Conservation (phyloP, 768 basidiomycete species). For the Leucosporidium scottii region DNA sequence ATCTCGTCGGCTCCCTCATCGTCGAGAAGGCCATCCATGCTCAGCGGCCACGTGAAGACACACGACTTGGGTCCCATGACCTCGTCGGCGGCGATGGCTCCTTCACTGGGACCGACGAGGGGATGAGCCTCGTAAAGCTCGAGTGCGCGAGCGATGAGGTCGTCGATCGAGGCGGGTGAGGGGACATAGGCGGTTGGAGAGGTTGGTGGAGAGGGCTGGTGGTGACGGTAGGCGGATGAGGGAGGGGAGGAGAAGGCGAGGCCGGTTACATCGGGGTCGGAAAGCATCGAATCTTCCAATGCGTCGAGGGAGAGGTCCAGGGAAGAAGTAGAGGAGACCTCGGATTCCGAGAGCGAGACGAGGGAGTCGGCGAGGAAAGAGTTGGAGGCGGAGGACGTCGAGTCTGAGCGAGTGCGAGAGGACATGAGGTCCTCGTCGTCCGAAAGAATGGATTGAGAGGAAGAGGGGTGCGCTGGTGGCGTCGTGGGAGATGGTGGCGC, state of each 20-base stretch:
- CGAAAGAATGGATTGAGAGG: neutral
- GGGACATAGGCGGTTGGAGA: constrained; percentile 6
- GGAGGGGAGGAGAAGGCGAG: constrained; percentile 5
- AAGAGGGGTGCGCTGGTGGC: neutral
- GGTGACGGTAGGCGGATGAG: neutral
- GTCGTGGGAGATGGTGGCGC: neutral
- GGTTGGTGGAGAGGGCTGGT: constrained; percentile 28
- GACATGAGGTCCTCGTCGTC: constrained; percentile 16
- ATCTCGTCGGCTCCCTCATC: constrained; percentile 17
- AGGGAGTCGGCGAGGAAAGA: constrained; percentile 22
- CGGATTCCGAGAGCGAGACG: constrained; percentile 6
- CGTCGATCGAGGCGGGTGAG: constrained; percentile 37
- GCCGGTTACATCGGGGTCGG: constrained; percentile 21
- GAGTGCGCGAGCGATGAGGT: constrained; percentile 35
- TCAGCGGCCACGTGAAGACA: constrained; percentile 22
- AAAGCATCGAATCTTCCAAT: constrained; percentile 24
- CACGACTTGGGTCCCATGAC: constrained; percentile 29
- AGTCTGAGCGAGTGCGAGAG: neutral
- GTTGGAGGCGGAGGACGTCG: constrained; percentile 1
- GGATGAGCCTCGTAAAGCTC: constrained; percentile 11
- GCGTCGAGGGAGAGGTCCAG: constrained; percentile 5
- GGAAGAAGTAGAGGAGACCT: constrained; percentile 1
- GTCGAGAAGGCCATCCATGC: neutral
- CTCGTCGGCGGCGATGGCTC: constrained; percentile 4
- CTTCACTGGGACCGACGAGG: neutral